Percentiles rank a stretch among this genome's conserved stretches.
phyloP scores from a whole-genome alignment of 2,329 filamentous ascomycete species.

The Diaporthe caulivora region DNA sequence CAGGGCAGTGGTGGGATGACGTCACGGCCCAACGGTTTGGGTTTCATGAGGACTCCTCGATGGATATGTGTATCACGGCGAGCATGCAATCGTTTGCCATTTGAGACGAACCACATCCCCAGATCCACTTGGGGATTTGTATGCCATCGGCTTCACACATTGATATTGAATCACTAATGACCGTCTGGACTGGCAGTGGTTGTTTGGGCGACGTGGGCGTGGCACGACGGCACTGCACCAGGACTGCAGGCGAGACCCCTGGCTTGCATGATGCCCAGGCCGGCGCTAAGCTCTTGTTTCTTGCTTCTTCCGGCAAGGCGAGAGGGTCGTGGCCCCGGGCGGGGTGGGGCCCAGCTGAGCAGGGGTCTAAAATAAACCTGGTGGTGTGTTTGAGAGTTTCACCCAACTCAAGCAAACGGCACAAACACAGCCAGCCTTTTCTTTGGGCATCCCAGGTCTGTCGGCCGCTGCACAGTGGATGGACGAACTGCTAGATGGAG shows the following conservation, averaged over 20 bases:
- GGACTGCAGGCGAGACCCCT: neutral
- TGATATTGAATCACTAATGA: neutral
- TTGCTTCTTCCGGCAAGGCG: slow-evolving; percentile 13
- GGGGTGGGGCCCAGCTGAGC: neutral
- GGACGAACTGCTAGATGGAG: too few relatives aligned
- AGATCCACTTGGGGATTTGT: neutral
- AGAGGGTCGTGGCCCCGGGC: slow-evolving; percentile 2
- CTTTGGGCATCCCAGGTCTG: too few relatives aligned
- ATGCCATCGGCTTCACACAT: neutral
- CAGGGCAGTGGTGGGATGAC: slow-evolving; percentile 7
- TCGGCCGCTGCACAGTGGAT: neutral
- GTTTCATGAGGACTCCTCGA: slow-evolving; percentile 9
- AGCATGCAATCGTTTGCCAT: neutral
- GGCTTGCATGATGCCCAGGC: slow-evolving; percentile 20
- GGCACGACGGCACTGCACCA: neutral
- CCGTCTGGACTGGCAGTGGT: neutral
- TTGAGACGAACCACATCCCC: neutral
- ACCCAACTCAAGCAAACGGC: neutral
- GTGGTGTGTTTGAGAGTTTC: slow-evolving; percentile 6
- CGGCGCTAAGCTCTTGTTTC: slow-evolving; percentile 24
- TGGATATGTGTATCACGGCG: neutral
- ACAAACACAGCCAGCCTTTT: neutral
- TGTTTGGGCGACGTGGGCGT: neutral
- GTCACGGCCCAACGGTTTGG: neutral
- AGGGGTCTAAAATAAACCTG: slow-evolving; percentile 14